A percentile compares a stretch with the other conserved stretches of the same genome.
phyloP scores from a whole-genome alignment of 2,329 filamentous ascomycete genomes.

The Graphilbum fragrans region DNA sequence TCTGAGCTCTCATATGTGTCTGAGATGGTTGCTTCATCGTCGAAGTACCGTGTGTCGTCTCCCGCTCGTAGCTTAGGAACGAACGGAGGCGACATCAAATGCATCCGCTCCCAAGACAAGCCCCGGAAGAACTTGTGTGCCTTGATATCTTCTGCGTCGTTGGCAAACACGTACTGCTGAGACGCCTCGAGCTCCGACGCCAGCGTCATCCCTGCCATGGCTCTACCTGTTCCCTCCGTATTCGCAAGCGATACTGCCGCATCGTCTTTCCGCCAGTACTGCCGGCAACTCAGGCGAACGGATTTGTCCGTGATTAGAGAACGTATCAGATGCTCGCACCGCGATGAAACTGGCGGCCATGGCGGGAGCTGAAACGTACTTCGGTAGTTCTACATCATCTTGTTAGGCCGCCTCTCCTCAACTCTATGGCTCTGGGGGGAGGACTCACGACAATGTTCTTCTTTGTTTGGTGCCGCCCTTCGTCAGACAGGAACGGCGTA shows the following conservation, averaged over 20 bases:
- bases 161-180: slow-evolving; percentile 59
- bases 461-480: slow-evolving; percentile 70
- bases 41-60: slow-evolving; percentile 82
- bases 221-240: not conserved
- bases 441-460: slow-evolving; percentile 62
- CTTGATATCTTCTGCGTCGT: slow-evolving; percentile 86
- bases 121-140: slow-evolving; percentile 73
- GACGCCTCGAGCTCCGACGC: slow-evolving; percentile 17
- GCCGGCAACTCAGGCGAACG: slow-evolving; percentile 60
- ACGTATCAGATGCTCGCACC: slow-evolving; percentile 67
- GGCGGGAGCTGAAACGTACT: slow-evolving; percentile 56
- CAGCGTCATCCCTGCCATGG: not conserved
- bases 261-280: slow-evolving; percentile 58
- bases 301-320: slow-evolving; percentile 64
- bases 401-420: no score
- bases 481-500: slow-evolving; percentile 78
- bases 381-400: not conserved
- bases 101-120: slow-evolving; percentile 66
- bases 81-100: slow-evolving; percentile 63
- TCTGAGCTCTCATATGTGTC: slow-evolving; percentile 23
- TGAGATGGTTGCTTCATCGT: slow-evolving; percentile 62
- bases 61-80: slow-evolving; percentile 56
- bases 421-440: no score
- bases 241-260: slow-evolving; percentile 7
- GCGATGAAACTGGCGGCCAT: slow-evolving; percentile 50